These are phyloP conservation scores for Arachis monticola DNA, from an alignment of 331 rosid genomes.

Conservation along the genomic window DNA sequence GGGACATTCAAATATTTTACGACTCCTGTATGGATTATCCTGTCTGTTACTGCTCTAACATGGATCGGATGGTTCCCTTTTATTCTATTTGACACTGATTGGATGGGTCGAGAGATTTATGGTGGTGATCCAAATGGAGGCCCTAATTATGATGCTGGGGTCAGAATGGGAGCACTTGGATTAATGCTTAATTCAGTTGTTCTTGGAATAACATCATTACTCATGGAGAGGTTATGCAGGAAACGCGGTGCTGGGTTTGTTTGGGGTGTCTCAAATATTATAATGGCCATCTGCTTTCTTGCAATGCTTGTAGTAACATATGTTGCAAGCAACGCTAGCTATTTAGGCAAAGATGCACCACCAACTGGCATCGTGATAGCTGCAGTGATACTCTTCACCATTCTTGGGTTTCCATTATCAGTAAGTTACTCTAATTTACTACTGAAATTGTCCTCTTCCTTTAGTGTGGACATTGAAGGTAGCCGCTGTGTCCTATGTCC, in stretches of 20 bases:
- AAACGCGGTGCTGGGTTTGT: conserved; percentile 92
- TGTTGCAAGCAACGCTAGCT: conserved; percentile 67
- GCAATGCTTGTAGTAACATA: conserved; percentile 71
- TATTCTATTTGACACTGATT: conserved; percentile 88
- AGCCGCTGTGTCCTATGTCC: conserved; percentile 1
- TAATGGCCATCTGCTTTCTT: conserved; percentile 80
- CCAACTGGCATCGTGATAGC: conserved; percentile 78
- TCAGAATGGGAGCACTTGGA: conserved; percentile 95
- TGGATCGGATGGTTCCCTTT: conserved; percentile 99
- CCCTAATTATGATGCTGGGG: conserved; percentile 71
- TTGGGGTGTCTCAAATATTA: conserved; percentile 88
- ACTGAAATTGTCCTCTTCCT: conserved; percentile 35
- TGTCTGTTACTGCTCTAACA: conserved; percentile 82
- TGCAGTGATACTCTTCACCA: conserved; percentile 65
- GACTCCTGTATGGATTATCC: conserved; percentile 70
- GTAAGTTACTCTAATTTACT: conserved; percentile 52
- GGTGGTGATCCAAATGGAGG: conserved; percentile 94
- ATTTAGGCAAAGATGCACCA: conserved; percentile 59
- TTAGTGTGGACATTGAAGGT: conserved; percentile 12
- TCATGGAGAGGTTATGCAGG: conserved; percentile 90
- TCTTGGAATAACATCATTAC: conserved; percentile 87
- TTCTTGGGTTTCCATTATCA: conserved; percentile 81
- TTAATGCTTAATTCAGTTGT: conserved; percentile 85
- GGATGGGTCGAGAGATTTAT: conserved; percentile 99
- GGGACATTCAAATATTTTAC: conserved; percentile 88